Evolutionary conservation across 768 basidiomycete genomes (phyloP), one percentile per base, ranked within the genome.

Genomic region (Xerocomellus intermedius): DNA sequence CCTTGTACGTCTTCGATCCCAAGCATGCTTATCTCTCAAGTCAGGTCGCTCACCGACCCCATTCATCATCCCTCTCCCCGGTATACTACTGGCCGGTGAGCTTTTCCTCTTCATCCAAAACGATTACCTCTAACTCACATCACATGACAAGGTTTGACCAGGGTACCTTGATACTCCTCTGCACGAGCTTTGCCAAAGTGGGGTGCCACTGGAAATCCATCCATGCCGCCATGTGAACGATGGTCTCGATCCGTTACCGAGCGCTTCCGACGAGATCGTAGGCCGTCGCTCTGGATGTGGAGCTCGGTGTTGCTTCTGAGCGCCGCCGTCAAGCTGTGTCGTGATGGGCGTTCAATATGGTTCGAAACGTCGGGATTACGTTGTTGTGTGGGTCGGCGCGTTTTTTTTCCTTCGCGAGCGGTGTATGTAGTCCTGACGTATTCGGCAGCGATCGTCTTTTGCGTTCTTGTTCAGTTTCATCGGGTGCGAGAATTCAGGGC

Each of bases 381-480:
- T 42, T 69, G 32, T 44, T 69, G 2, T 58, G 63, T 69, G 14
- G 2, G 59, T 45, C 13, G 7, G 7, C 5, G 19, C 12, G 3
- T 19, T 17, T 14, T n/a, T 38, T 39, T 14, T 4, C 14, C 5
- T 32, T 41, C n/a, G 13, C 16, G 36, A 12, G 37, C 50, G 36
- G 32, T n/a, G 17, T 32, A 8, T n/a, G 17, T 32, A 8, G 17
- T 26, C 7, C 30, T 56, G 19, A 60, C 9, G 14, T 37, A 2
- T 36, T 48, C 8, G 39, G 9, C 8, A 57, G 66, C 83, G 9
- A 78, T 86, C 44, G 22, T 86, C 10, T 54, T 76, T 85, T 39
- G 80, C 81, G 32, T 86, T 85, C 74, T 42, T 85, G 39, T 87
- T 86, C 72, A 83, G 83, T 30, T 85, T 87, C 72, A 81, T 86